Base-by-base conservation (phyloP, 1,284 basidiomycete species). In the Bondarzewia mesenterica region DNA sequence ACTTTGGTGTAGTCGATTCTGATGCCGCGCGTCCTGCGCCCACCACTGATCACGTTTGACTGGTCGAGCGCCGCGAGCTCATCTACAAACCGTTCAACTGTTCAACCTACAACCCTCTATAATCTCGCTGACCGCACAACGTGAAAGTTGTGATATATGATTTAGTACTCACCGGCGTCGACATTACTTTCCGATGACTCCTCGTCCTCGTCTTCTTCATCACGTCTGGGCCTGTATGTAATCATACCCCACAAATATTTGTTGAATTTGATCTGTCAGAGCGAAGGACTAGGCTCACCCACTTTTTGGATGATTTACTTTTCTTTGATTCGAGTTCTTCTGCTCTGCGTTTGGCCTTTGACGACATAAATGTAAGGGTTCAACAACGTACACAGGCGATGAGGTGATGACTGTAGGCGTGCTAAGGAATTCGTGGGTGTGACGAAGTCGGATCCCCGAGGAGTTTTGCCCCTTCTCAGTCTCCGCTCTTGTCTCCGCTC, bases 1-100 rank as follows among this genome's bases (percentile, higher is more conserved):
- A 64, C 64, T 42, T 69, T 63, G 16, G 64, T 66, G 50, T 69
- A 67, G 54, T 66, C 64, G 46, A 66, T 45, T 37, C 62, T 60
- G 20, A 64, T 60, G 3, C 65, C 66, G 21, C 66, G 65, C 47
- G 67, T 67, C 45, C 66, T 61, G 21, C 64, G 58, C 7, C 55
- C 54, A 14, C 59, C 58, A 1, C 52, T 54, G 44, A 66, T 63
- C 51, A 63, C 60, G 45, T 65, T 63, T 14, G 44, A 46, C 18
- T 49, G 48, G 37, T 63, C 61, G 37, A 67, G 47, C 8, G 57
- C 60, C 3, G 46, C 52, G 15, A 66, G 59, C 52, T 67, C 63
- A 48, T 66, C 67, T 69, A 44, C 14, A 18, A 20, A 32, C 12
- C n/a, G 29, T n/a, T 32, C 29, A 32, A 32, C 29, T 10, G 29